phyloP scores from a whole-genome alignment of 805 yeast genomes.

The Ogataea degrootiae region DNA sequence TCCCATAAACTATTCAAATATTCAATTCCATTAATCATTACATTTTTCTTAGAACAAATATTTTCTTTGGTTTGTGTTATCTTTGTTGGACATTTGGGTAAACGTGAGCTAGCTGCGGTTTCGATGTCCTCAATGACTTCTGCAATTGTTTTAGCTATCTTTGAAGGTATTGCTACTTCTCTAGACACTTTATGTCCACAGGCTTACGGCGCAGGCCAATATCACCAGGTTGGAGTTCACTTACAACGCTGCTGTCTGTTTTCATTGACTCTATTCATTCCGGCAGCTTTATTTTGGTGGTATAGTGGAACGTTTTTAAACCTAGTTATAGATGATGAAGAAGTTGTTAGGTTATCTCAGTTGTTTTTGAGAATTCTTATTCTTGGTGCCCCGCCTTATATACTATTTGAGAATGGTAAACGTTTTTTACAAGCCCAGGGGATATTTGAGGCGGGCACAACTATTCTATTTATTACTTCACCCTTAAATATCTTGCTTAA shows the following conservation, averaged over 20 bases:
- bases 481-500: conserved; percentile 66
- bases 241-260: conserved; percentile 63
- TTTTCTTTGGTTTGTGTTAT: conserved; percentile 74
- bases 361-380: conserved; percentile 50
- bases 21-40: conserved; percentile 55
- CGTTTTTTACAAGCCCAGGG: conserved; percentile 76
- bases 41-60: conserved; percentile 55
- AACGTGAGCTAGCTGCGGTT: conserved; percentile 68
- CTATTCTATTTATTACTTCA: conserved; percentile 61
- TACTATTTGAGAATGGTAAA: conserved; percentile 65
- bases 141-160: conserved; percentile 65
- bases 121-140: conserved; percentile 77
- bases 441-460: conserved; percentile 73
- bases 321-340: conserved; percentile 40
- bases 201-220: conserved; percentile 67
- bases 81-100: conserved; percentile 72
- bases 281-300: conserved; percentile 62
- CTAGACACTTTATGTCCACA: conserved; percentile 78
- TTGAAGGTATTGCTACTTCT: conserved; percentile 73
- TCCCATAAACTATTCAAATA: conserved; percentile 33
- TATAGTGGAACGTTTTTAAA: conserved; percentile 44
- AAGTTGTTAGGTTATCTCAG: conserved; percentile 49
- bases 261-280: conserved; percentile 52
- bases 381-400: conserved; percentile 71
- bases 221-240: conserved; percentile 60